Evolutionary conservation across 2,329 filamentous ascomycete species (phyloP).

Genomic region (Fusarium sp.): DNA sequence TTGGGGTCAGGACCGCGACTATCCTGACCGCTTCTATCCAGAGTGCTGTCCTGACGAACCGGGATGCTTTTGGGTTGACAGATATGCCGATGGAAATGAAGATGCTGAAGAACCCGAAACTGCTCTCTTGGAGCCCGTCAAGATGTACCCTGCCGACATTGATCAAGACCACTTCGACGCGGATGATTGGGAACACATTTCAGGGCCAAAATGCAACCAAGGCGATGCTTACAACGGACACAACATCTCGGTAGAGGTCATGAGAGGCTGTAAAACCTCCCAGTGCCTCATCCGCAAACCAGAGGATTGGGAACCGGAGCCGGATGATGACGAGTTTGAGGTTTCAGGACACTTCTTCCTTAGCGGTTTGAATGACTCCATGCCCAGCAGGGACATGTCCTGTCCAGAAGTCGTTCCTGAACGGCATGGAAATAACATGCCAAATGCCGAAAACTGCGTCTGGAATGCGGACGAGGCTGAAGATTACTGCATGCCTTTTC

Average conservation of each 20-base stretch:
- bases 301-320: slow-evolving; percentile 14
- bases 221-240: slow-evolving; percentile 34
- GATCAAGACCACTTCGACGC: background rate
- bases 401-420: slow-evolving; percentile 9
- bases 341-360: slow-evolving; percentile 15
- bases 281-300: slow-evolving; percentile 42
- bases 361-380: slow-evolving; percentile 28
- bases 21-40: background rate
- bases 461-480: background rate
- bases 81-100: background rate
- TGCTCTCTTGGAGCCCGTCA: background rate
- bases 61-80: slow-evolving; percentile 9
- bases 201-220: slow-evolving; percentile 31
- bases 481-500: slow-evolving; percentile 39
- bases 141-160: accelerated
- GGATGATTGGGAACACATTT: slow-evolving; percentile 36
- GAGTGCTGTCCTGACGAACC: background rate
- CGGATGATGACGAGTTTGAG: slow-evolving; percentile 39
- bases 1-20: slow-evolving; percentile 2
- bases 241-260: slow-evolving; percentile 36
- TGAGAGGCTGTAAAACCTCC: slow-evolving; percentile 39
- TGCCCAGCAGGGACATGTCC: slow-evolving; percentile 14
- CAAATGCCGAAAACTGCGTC: slow-evolving; percentile 6
- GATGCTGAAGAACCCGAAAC: background rate
- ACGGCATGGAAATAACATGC: slow-evolving; percentile 1